phyloP scores from a whole-genome alignment of 1,284 basidiomycete species.

The Austroboletus novae-zelandiae region DNA sequence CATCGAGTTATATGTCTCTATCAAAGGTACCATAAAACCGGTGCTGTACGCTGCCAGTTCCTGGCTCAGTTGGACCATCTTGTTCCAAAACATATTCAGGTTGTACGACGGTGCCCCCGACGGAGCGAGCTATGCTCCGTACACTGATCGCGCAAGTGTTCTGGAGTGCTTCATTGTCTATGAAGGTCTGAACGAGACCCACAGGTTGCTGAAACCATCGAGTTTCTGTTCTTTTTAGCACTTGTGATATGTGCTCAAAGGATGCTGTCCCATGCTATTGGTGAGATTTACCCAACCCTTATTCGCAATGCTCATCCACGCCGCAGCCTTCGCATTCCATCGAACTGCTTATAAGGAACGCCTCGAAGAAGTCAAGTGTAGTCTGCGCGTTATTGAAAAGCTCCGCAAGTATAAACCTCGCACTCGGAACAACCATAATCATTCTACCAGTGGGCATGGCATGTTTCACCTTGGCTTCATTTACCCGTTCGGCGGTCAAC shows the following conservation, averaged over 20 bases:
- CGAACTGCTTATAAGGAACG: constrained; percentile 74
- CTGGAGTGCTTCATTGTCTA: background rate
- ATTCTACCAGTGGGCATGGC: constrained; percentile 39
- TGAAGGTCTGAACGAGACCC: constrained; percentile 1
- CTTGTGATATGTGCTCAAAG: constrained; percentile 59
- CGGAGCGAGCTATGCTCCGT: constrained; percentile 48
- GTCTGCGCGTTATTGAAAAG: constrained; percentile 64
- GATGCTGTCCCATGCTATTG: constrained; percentile 65
- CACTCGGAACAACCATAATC: constrained; percentile 20
- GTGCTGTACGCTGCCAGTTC: constrained; percentile 62
- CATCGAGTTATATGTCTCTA: constrained; percentile 64
- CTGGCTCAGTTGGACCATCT: constrained; percentile 70
- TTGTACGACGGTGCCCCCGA: constrained; percentile 46
- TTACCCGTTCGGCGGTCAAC: constrained; percentile 33
- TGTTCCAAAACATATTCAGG: constrained; percentile 61
- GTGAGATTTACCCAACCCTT: constrained; percentile 12
- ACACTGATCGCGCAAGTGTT: constrained; percentile 43
- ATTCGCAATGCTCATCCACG: constrained; percentile 9
- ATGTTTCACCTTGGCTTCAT: constrained; percentile 37
- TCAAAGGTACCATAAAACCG: constrained; percentile 68
- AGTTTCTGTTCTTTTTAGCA: constrained; percentile 69
- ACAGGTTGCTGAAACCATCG: constrained; percentile 54
- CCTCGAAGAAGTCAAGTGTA: constrained; percentile 52
- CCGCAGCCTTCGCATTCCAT: constrained; percentile 68
- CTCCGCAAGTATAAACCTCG: constrained; percentile 73